A percentile compares a stretch with the other conserved stretches of the same genome.
phyloP scores from a whole-genome alignment of 2,329 filamentous ascomycete genomes.

The Diaporthe citri region DNA sequence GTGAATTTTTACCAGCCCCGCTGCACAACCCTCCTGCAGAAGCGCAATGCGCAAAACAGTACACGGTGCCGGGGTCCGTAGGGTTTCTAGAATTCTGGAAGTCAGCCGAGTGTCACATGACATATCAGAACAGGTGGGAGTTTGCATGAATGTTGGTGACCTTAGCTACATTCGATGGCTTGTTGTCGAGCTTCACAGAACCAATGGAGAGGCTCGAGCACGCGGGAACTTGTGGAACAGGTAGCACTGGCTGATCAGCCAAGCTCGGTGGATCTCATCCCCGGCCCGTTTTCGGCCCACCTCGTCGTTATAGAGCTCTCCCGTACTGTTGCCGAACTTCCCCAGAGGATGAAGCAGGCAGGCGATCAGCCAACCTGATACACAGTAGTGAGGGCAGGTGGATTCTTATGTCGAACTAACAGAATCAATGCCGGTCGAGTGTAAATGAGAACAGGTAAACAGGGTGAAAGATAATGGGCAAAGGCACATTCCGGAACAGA shows the following conservation, averaged over 20 bases:
- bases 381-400: too few species aligned
- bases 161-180: not conserved
- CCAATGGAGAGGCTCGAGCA: not conserved
- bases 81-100: not conserved
- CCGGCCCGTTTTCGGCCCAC: not conserved
- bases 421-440: too few species aligned
- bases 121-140: not conserved
- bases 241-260: not conserved
- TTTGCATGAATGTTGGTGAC: not conserved
- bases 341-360: not conserved
- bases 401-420: too few species aligned
- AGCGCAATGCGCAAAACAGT: too few species aligned
- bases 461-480: not conserved
- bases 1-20: not conserved
- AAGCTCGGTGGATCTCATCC: not conserved
- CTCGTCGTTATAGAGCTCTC: not conserved
- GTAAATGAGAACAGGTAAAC: not conserved
- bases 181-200: not conserved
- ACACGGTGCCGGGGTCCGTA: not conserved
- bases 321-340: constrained; percentile 1
- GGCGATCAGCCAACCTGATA: too few species aligned
- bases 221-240: not conserved
- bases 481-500: not conserved
- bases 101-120: not conserved
- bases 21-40: not conserved